These are phyloP conservation scores for Aspergillaceae sp. DNA, from an alignment of 2,329 filamentous ascomycete species.

Conservation along the genomic window DNA sequence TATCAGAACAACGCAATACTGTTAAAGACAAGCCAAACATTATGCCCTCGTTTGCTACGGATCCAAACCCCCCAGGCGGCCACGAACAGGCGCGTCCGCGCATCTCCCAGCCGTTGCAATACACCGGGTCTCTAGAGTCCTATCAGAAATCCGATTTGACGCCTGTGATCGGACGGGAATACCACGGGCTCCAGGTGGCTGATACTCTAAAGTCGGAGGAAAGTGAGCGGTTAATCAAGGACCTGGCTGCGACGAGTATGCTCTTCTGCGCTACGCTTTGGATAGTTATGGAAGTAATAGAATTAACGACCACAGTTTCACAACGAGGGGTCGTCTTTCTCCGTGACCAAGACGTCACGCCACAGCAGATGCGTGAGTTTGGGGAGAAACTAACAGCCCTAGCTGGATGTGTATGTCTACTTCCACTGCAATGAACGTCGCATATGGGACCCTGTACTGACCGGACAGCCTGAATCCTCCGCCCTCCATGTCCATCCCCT, in stretches of 20 bases:
- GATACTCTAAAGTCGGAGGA: slow-evolving; percentile 50
- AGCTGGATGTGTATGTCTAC: slow-evolving; percentile 33
- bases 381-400: slow-evolving; percentile 37
- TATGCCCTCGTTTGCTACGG: slow-evolving; percentile 3
- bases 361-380: slow-evolving; percentile 53
- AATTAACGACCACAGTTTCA: slow-evolving; percentile 46
- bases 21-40: slow-evolving; percentile 8
- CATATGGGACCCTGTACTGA: not conserved
- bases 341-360: slow-evolving; percentile 53
- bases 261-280: slow-evolving; percentile 13
- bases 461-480: slow-evolving; percentile 41
- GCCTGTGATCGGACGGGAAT: slow-evolving; percentile 35
- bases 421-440: no score
- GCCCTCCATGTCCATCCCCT: slow-evolving; percentile 54
- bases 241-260: slow-evolving; percentile 57
- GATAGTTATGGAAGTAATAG: slow-evolving; percentile 8
- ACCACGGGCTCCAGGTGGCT: slow-evolving; percentile 37
- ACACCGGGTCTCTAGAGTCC: slow-evolving; percentile 30
- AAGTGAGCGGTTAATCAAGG: slow-evolving; percentile 53
- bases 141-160: slow-evolving; percentile 35
- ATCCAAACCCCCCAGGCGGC: slow-evolving; percentile 13
- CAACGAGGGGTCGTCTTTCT: slow-evolving; percentile 63
- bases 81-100: slow-evolving; percentile 15
- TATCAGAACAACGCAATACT: not conserved
- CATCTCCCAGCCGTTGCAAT: slow-evolving; percentile 26